Conservation (phyloP, 495 filamentous ascomycete species). For the Trichoderma parareesei region DNA sequence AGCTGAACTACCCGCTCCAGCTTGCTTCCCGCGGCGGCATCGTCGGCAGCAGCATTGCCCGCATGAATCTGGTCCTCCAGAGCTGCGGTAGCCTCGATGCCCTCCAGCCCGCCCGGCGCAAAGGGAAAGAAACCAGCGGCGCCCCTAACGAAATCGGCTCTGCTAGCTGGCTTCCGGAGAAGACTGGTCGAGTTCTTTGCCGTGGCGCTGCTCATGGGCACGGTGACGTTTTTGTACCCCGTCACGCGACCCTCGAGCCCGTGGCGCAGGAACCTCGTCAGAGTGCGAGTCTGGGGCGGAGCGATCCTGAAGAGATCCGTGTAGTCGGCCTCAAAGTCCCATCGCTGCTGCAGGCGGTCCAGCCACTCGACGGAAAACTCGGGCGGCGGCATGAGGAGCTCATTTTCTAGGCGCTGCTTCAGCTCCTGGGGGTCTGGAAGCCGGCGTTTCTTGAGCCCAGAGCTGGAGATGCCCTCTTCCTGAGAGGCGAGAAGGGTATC, state of each 20-base stretch:
- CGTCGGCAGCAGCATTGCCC: constrained; percentile 21
- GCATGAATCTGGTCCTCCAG: constrained; percentile 56
- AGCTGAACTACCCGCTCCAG: constrained; percentile 79
- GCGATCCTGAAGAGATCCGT: constrained; percentile 75
- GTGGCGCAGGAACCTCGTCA: constrained; percentile 85
- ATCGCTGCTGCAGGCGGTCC: constrained; percentile 81
- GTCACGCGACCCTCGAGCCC: constrained; percentile 90
- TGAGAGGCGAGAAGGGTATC: constrained; percentile 8
- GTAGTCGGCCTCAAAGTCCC: constrained; percentile 71
- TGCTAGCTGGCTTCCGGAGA: constrained; percentile 73
- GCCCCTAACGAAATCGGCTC: constrained; percentile 91
- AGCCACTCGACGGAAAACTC: constrained; percentile 77
- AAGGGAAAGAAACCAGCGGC: constrained; percentile 95
- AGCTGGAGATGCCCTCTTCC: neutral
- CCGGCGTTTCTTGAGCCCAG: neutral
- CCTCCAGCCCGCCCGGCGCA: constrained; percentile 83
- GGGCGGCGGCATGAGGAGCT: constrained; percentile 70
- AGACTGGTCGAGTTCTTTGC: constrained; percentile 96
- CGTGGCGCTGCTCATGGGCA: constrained; percentile 81
- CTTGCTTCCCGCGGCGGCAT: constrained; percentile 37
- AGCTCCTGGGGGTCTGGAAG: constrained; percentile 12
- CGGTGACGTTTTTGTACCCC: constrained; percentile 89
- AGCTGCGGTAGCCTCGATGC: constrained; percentile 71
- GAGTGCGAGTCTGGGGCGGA: constrained; percentile 84
- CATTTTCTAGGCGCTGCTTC: constrained; percentile 47